Evolutionary conservation across 2,329 filamentous ascomycete species (phyloP).

Genomic region (Alternaria incomplexa): DNA sequence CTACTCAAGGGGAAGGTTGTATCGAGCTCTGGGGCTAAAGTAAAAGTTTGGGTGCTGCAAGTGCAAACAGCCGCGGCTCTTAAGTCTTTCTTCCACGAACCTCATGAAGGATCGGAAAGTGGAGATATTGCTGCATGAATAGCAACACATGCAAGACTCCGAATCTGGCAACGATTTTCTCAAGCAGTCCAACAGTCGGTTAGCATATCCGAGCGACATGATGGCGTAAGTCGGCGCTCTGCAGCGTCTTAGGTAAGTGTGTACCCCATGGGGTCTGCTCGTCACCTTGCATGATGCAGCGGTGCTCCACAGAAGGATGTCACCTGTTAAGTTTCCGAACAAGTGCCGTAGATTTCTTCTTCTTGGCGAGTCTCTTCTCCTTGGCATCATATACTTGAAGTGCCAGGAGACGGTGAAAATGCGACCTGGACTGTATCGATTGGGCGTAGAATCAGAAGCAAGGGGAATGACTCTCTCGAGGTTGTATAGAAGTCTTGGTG

Average conservation of each 20-base stretch:
- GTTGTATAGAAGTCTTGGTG: slow-evolving; percentile 2
- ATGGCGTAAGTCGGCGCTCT: neutral
- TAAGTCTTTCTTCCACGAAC: neutral
- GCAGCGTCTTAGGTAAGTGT: neutral
- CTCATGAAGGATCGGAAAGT: neutral
- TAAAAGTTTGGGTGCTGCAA: neutral
- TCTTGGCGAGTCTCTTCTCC: slow-evolving; percentile 1
- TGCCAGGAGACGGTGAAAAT: neutral
- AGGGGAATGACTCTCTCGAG: neutral
- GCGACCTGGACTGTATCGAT: neutral
- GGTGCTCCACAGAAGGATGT: neutral
- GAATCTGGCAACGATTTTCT: neutral
- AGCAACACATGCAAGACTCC: neutral
- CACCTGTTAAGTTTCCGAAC: neutral
- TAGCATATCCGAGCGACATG: neutral
- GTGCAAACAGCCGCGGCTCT: slow-evolving; percentile 8
- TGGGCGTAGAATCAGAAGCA: neutral
- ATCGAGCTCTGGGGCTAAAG: neutral
- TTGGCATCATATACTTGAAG: slow-evolving; percentile 9
- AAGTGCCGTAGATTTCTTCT: neutral
- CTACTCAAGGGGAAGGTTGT: neutral
- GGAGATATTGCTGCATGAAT: neutral
- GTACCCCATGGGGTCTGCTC: neutral
- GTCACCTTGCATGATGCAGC: neutral
- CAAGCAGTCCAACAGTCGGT: neutral